phyloP scores from a whole-genome alignment of 176 grass and related monocot species.

The Oryza rufipogon region DNA sequence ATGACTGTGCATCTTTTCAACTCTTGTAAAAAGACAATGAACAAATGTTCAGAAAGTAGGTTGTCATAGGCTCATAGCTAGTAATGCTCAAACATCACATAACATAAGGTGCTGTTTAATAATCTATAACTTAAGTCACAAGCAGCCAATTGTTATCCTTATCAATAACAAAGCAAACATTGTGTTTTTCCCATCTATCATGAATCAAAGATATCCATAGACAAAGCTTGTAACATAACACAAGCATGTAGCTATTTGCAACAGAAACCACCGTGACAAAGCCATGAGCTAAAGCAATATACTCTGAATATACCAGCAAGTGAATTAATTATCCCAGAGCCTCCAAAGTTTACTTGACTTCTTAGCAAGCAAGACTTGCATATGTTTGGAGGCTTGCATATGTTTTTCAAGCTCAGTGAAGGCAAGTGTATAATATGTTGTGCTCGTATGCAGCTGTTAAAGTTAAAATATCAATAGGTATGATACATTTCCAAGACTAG shows the following conservation, averaged over 20 bases:
- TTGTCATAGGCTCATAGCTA: slow-evolving; percentile 1
- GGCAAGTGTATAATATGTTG: background rate
- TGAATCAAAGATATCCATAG: background rate
- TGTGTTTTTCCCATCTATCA: background rate
- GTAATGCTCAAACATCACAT: slow-evolving; percentile 6
- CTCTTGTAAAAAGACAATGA: background rate
- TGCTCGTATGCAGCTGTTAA: background rate
- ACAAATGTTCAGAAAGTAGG: background rate
- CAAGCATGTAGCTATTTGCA: background rate
- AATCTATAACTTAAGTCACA: background rate
- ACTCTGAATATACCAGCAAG: background rate
- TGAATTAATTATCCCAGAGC: background rate
- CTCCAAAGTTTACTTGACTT: background rate
- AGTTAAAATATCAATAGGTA: background rate
- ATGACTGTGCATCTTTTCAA: background rate
- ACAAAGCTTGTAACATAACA: background rate
- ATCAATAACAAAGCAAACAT: background rate
- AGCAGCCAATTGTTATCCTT: background rate
- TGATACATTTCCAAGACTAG: background rate
- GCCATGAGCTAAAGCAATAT: background rate
- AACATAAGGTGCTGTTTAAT: background rate
- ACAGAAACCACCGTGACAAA: background rate
- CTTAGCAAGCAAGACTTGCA: background rate
- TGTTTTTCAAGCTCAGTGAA: no score
- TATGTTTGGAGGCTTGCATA: background rate